phyloP scores from a whole-genome alignment of 2,329 filamentous ascomycete species.

The Colletotrichum filicis region DNA sequence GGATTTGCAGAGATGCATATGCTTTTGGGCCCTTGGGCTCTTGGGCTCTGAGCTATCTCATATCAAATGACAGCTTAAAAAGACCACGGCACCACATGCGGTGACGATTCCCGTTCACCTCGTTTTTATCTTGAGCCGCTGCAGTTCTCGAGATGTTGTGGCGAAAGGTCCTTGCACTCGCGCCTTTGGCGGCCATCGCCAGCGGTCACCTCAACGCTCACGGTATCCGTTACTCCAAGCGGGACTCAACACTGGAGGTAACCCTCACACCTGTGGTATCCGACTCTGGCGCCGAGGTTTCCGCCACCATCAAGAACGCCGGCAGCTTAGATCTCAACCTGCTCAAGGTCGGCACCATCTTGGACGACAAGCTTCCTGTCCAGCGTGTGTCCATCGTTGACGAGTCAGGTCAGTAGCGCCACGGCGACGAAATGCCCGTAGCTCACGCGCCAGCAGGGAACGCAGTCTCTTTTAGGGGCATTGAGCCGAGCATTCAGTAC shows the following conservation, averaged over 20 bases:
- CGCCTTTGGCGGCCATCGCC: not conserved
- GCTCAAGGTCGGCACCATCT: conserved; percentile 38
- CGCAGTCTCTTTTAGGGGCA: conserved; percentile 33
- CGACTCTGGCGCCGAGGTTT: not conserved
- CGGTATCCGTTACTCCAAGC: not conserved
- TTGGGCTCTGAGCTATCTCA: not conserved
- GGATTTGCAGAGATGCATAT: not conserved
- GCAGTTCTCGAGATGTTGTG: not conserved
- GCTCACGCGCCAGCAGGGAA: not conserved
- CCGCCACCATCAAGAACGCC: not conserved
- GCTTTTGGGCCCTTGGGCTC: too few species aligned
- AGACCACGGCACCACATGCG: not conserved
- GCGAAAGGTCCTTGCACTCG: not conserved
- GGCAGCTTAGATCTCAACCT: conserved; percentile 36
- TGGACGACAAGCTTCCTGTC: conserved; percentile 31
- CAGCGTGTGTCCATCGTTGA: not conserved
- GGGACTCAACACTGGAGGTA: not conserved
- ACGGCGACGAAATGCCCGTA: too few species aligned
- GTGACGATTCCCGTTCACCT: not conserved
- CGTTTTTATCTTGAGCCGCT: not conserved
- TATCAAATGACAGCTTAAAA: not conserved
- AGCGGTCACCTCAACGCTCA: not conserved
- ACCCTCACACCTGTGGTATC: not conserved
- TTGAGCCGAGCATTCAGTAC: conserved; percentile 36
- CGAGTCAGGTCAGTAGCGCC: not conserved